phyloP scores from a whole-genome alignment of 306 rosid genomes.

The Lathyrus sativus region DNA sequence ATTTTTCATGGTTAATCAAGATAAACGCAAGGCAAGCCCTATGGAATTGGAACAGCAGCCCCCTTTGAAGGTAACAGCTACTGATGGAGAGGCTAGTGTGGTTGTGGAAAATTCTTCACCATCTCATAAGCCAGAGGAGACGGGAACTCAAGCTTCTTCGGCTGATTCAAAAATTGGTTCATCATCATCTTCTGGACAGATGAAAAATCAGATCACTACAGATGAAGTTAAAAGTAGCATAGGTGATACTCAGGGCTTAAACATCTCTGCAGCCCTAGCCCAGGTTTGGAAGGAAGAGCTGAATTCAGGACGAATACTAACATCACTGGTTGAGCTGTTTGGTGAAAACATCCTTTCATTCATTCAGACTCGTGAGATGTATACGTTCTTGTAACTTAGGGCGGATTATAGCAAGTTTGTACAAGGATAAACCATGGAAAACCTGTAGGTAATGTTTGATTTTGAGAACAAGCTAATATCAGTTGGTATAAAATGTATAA shows the following conservation, averaged over 20 bases:
- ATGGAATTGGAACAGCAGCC: slow-evolving; percentile 42
- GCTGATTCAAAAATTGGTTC: slow-evolving; percentile 41
- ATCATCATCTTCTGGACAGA: slow-evolving; percentile 39
- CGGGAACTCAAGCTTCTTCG: slow-evolving; percentile 38
- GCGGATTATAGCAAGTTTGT: slow-evolving; percentile 5
- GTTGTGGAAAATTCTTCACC: slow-evolving; percentile 40
- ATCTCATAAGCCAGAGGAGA: slow-evolving; percentile 38
- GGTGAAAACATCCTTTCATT: slow-evolving; percentile 72
- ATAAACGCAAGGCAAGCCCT: slow-evolving; percentile 45
- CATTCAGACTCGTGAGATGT: slow-evolving; percentile 69
- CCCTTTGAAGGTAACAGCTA: slow-evolving; percentile 44
- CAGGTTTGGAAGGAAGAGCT: slow-evolving; percentile 81
- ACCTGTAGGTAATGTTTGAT: not conserved
- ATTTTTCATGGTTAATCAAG: slow-evolving; percentile 33
- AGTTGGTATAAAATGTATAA: slow-evolving; percentile 26
- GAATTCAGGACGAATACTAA: slow-evolving; percentile 60
- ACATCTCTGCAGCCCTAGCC: slow-evolving; percentile 56
- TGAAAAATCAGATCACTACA: slow-evolving; percentile 34
- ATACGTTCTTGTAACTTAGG: slow-evolving; percentile 51
- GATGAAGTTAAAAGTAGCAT: slow-evolving; percentile 32
- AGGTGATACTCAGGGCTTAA: slow-evolving; percentile 37
- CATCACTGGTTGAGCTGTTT: slow-evolving; percentile 55
- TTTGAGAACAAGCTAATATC: slow-evolving; percentile 15
- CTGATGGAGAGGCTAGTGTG: slow-evolving; percentile 39
- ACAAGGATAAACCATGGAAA: slow-evolving; percentile 6